Base-by-base conservation (phyloP, 176 grass and related monocot species). In the Alloteropsis semialata region DNA sequence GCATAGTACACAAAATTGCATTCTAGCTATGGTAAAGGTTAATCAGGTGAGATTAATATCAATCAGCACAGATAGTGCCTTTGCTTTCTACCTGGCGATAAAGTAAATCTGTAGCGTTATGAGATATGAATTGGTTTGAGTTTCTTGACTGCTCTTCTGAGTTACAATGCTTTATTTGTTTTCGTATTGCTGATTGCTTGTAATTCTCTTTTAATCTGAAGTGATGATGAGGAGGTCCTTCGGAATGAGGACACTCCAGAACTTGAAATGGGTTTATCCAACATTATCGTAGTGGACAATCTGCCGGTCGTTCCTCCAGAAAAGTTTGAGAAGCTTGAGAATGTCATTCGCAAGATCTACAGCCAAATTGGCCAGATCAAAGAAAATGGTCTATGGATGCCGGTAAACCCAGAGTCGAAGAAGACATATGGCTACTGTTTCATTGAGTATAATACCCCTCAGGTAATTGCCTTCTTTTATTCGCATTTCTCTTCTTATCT, bases 371-470 rank as follows among this genome's bases (percentile, higher is more conserved):
- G 95, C 3, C 65, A 61, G 39, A 92, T 94, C 58, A 97, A 87
- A 82, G 95, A 97, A 81, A 91, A 76, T 27, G 92, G 95, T 27
- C 78, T 97, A 73, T 92, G 90, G 92, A 97, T 97, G 95, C 95
- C 95, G 4, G 70, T 94, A 32, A 81, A 94, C 70, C 78, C 81
- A 51, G 88, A 94, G 10, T 93, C 92, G 34, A 81, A 94, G 42
- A 97, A 90, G 88, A 93, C 92, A 8, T 83, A 91, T 3, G 95
- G 95, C 1, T 97, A 93, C 79, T 93, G 95, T 87, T 94, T 97
- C 81, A 84, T 97, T 19, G 95, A 94, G 53, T 97, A 90, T 49
- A 86, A 84, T 63, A 97, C 90, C 2, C 83, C 90, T 17, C 92
- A 97, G 92, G 92, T 97, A 84, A 32, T 82, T 81, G 55, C 30